phyloP scores from a whole-genome alignment of 1,284 basidiomycete genomes.

The Lentinus polychrous region DNA sequence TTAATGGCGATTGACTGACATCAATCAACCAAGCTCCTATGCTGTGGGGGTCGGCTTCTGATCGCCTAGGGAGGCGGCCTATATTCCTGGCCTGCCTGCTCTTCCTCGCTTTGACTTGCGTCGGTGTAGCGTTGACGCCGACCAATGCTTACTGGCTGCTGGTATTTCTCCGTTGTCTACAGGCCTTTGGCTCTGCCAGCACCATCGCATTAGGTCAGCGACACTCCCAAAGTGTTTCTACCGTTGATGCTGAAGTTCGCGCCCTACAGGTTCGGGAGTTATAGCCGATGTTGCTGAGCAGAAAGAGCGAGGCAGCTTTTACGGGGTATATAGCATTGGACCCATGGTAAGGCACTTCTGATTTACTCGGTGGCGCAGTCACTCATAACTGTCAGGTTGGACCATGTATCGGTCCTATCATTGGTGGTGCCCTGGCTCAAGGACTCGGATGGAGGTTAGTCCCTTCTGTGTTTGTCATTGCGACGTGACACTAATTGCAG shows the following conservation, averaged over 20 bases:
- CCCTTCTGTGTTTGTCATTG: background rate
- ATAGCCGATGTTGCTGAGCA: conserved; percentile 34
- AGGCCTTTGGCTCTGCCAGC: conserved; percentile 40
- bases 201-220: conserved; percentile 34
- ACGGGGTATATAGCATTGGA: conserved; percentile 30
- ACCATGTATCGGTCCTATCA: conserved; percentile 34
- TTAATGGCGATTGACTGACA: background rate
- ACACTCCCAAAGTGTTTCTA: background rate
- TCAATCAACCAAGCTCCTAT: conserved; percentile 28
- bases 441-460: conserved; percentile 60
- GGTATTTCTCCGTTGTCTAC: conserved; percentile 39
- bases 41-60: conserved; percentile 40
- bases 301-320: conserved; percentile 32
- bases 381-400: conserved; percentile 22
- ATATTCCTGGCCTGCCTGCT: conserved; percentile 37
- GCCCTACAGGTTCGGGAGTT: conserved; percentile 27
- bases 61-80: conserved; percentile 38
- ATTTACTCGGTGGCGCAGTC: background rate
- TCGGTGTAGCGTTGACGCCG: conserved; percentile 41
- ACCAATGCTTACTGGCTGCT: conserved; percentile 41
- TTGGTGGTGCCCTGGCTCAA: conserved; percentile 55
- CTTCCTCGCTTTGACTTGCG: conserved; percentile 32
- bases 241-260: background rate
- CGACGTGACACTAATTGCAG: background rate
- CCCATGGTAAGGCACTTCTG: conserved; percentile 26